phyloP scores from a whole-genome alignment of 73 alveolate species.

The Tetrahymena borealis region DNA sequence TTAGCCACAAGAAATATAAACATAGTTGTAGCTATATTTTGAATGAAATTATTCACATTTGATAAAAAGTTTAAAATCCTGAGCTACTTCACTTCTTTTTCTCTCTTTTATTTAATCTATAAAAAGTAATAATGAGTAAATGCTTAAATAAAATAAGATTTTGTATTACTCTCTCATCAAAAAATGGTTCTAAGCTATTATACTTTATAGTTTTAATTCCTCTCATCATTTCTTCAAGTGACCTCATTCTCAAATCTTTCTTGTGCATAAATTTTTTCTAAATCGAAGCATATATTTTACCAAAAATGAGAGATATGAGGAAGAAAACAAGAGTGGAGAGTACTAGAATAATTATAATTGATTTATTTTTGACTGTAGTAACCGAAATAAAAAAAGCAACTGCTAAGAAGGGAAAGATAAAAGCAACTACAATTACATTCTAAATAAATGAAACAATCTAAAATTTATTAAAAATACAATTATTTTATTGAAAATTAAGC shows the following conservation, averaged over 20 bases:
- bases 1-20: background rate
- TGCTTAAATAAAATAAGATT: too few relatives aligned
- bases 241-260: slow-evolving; percentile 20
- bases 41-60: background rate
- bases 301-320: slow-evolving; percentile 1
- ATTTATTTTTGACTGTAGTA: background rate
- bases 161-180: slow-evolving; percentile 9
- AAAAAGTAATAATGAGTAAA: too few relatives aligned
- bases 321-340: background rate
- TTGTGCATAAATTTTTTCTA: slow-evolving; percentile 21
- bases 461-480: background rate
- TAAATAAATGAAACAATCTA: background rate
- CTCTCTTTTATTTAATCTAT: slow-evolving; percentile 1
- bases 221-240: slow-evolving; percentile 21
- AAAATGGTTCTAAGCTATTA: slow-evolving; percentile 5
- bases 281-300: background rate
- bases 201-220: slow-evolving; percentile 6
- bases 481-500: background rate
- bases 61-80: background rate
- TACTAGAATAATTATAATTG: background rate
- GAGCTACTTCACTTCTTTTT: background rate
- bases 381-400: background rate
- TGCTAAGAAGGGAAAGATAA: background rate
- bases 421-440: background rate
- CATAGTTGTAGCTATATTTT: background rate